Evolutionary conservation across 768 basidiomycete species (phyloP).

Genomic region (Leccinum variicolor): DNA sequence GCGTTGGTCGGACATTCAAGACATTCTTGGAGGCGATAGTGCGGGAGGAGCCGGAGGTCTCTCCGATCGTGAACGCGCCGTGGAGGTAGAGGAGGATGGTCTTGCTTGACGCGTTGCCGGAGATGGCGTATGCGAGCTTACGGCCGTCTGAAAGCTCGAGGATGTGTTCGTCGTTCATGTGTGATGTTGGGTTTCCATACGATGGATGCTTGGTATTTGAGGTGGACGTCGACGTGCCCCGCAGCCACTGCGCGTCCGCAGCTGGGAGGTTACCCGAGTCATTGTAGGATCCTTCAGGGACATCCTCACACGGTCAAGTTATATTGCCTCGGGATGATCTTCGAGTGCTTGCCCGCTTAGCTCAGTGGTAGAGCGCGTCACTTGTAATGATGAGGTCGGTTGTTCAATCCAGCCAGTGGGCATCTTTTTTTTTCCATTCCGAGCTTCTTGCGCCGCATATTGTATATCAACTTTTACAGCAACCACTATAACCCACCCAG

Average conservation of each 20-base stretch:
- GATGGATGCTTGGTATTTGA: neutral
- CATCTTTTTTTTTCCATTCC: conserved; percentile 10
- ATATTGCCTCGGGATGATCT: conserved; percentile 4
- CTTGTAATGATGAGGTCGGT: conserved; percentile 42
- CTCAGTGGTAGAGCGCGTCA: conserved; percentile 7
- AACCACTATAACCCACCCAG: conserved; percentile 40
- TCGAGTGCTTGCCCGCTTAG: conserved; percentile 27
- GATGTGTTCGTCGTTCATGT: conserved; percentile 13
- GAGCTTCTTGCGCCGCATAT: neutral
- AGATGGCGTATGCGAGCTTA: conserved; percentile 51
- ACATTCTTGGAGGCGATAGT: conserved; percentile 38
- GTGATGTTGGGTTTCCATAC: neutral
- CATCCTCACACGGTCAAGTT: neutral
- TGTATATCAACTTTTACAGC: neutral
- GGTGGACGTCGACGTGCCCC: neutral
- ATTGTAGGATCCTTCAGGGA: too few species aligned
- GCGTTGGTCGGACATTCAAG: conserved; percentile 49
- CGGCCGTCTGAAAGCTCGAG: conserved; percentile 37
- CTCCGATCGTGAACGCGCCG: conserved; percentile 52
- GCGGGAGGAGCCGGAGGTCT: conserved; percentile 34
- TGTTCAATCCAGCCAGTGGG: conserved; percentile 46
- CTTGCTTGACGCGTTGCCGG: conserved; percentile 47
- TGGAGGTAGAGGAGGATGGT: conserved; percentile 53
- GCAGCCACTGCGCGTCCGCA: conserved; percentile 2
- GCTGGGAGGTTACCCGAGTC: neutral